Evolutionary conservation across 371 early-diverging fungal species (phyloP), one percentile per base, ranked within the genome.

Genomic region (Blakeslea trispora): DNA sequence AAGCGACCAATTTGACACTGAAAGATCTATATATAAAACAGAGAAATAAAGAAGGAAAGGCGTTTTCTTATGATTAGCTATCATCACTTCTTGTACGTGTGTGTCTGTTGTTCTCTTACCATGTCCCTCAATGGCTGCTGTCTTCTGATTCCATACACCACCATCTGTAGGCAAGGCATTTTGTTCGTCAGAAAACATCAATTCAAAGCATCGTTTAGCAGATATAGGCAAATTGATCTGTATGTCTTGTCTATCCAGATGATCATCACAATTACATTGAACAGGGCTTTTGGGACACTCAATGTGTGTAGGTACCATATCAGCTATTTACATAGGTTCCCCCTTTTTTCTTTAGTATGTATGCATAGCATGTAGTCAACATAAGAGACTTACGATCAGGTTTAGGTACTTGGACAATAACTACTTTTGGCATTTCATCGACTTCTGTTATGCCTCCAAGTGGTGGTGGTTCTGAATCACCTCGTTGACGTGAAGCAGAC

Each of bases 221-320:
- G 89, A 77, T 13, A 87, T 69, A 0, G 75, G 72, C 17, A 88
- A 64, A 1, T 73, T 76, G 18, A 77, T 58, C 24, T 89, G 84
- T 10, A 71, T 54, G n/a, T 85, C 87, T 14, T 72, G 56, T 41
- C 74, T 77, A 31, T 91, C 91, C 14, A 85, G 53, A 67, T 91
- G 91, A 35, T 82, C 82, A 37, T 83, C 77, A 60, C 91, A 91
- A n/a, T 74, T 77, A 53, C 91, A 91, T 0, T 64, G 47, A 0
- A 79, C 72, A 8, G 81, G 78, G 0, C 63, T 65, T 0, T 72
- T 40, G 0, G 89, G 90, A 1, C 43, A 54, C 6, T 72, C 55
- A 8, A 84, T 53, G 4, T 64, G 53, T 0, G 69, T 52, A 44
- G 78, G 82, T 10, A 53, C 57, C 31, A 39, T 48, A 46, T 62